These are phyloP conservation scores for Fragaria iinumae DNA, from an alignment of 306 rosid genomes.

Conservation along the genomic window DNA sequence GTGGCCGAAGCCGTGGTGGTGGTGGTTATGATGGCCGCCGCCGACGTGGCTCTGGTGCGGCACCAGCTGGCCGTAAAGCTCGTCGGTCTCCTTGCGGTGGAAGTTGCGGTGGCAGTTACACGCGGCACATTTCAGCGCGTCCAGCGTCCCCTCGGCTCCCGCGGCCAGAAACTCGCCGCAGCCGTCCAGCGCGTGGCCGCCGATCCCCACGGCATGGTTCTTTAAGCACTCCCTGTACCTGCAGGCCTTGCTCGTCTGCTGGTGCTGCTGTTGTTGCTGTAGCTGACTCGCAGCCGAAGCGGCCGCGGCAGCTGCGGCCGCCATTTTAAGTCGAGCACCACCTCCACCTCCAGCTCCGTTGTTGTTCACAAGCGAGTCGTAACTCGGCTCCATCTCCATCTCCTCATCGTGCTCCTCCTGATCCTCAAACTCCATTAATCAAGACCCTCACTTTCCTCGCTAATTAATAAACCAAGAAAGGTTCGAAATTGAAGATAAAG, in stretches of 20 bases:
- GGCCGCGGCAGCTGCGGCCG: not conserved
- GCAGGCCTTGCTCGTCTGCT: conserved; percentile 36
- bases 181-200: conserved; percentile 92
- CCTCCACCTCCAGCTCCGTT: not conserved
- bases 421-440: conserved; percentile 76
- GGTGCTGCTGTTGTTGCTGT: conserved; percentile 31
- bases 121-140: conserved; percentile 90
- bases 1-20: conserved; percentile 40
- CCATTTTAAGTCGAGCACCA: conserved; percentile 34
- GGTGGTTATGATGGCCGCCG: not conserved
- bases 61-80: conserved; percentile 5
- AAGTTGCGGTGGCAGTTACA: conserved; percentile 96
- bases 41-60: not conserved
- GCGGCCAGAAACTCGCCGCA: conserved; percentile 86
- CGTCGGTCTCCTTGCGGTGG: conserved; percentile 69
- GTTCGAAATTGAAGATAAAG: not conserved
- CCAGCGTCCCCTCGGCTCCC: conserved; percentile 69
- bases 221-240: conserved; percentile 85
- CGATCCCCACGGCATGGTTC: conserved; percentile 83
- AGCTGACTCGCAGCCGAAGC: not conserved
- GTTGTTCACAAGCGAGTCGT: conserved; percentile 53
- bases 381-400: conserved; percentile 58
- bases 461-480: not conserved
- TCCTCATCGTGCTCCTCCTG: conserved; percentile 79
- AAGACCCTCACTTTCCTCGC: not conserved